Conservation (phyloP, 148 eudicot species). For the Bassia scoparia region DNA sequence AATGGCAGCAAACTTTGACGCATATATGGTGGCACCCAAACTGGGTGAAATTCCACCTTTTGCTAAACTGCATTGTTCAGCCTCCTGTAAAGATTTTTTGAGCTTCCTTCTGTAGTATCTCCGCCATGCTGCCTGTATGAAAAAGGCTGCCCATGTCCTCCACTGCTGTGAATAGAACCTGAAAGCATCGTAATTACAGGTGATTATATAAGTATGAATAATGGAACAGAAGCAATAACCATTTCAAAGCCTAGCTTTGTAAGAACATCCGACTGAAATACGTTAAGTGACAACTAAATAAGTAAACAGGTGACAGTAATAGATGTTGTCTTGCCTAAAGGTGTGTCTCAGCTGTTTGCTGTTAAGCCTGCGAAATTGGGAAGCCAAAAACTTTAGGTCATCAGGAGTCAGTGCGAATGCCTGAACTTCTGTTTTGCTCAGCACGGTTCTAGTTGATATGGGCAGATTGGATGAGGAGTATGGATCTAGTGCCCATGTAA, state of each 20-base stretch:
- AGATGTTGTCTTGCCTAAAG: slow-evolving; percentile 39
- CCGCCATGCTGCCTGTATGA: slow-evolving; percentile 69
- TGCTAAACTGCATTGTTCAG: slow-evolving; percentile 40
- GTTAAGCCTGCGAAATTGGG: slow-evolving; percentile 63
- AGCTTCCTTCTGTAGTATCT: slow-evolving; percentile 42
- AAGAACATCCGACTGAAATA: no score
- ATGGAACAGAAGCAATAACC: neutral
- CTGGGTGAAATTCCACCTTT: slow-evolving; percentile 42
- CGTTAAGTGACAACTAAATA: no score
- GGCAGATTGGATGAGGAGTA: slow-evolving; percentile 53
- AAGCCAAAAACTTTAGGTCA: slow-evolving; percentile 61
- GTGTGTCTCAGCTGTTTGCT: slow-evolving; percentile 63
- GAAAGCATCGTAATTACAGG: slow-evolving; percentile 15
- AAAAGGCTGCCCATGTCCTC: slow-evolving; percentile 68
- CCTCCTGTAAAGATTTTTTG: slow-evolving; percentile 42
- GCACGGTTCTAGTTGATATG: slow-evolving; percentile 59
- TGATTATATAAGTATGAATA: neutral
- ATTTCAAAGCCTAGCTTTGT: no score
- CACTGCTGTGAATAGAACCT: slow-evolving; percentile 64
- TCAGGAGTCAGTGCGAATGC: slow-evolving; percentile 60
- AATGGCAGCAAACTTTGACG: slow-evolving; percentile 54
- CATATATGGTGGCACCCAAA: slow-evolving; percentile 55
- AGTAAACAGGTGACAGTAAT: neutral
- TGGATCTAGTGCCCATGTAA: slow-evolving; percentile 80
- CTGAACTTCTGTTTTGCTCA: slow-evolving; percentile 54